phyloP scores from a whole-genome alignment of 1,284 basidiomycete genomes.

The Cutaneotrichosporon mucoides region DNA sequence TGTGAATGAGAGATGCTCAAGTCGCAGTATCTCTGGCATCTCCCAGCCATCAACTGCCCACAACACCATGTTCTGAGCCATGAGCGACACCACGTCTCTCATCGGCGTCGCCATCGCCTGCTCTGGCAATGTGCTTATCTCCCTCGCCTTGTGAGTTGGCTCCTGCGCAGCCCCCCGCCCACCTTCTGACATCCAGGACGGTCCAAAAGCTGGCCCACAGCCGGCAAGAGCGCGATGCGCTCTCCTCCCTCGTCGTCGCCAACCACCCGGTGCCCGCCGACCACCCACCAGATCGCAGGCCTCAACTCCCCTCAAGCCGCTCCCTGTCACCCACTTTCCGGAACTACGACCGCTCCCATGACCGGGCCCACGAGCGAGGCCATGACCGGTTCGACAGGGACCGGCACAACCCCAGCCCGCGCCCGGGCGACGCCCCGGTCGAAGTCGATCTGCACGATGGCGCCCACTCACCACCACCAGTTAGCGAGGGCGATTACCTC shows the following conservation, averaged over 20 bases:
- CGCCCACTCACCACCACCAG: neutral
- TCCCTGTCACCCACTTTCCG: neutral
- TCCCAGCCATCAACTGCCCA: no score
- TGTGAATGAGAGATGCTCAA: no score
- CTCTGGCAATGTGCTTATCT: conserved; percentile 81
- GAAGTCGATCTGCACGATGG: neutral
- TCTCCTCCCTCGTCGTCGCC: neutral
- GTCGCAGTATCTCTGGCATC: no score
- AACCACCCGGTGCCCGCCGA: neutral
- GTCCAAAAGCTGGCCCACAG: conserved; percentile 87
- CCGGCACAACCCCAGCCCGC: no score
- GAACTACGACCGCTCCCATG: neutral
- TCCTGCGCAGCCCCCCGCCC: neutral
- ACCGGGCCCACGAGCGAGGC: neutral
- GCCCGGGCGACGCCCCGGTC: neutral
- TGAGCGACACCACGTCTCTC: conserved; percentile 32
- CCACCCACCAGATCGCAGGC: neutral
- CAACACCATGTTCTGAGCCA: neutral
- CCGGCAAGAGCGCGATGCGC: conserved; percentile 55
- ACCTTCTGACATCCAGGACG: conserved; percentile 51
- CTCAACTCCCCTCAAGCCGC: neutral
- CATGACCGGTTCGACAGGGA: neutral
- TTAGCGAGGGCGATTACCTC: conserved; percentile 59
- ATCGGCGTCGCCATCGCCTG: conserved; percentile 82
- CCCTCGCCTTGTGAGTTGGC: conserved; percentile 62